Conservation (phyloP, 78 protist species). For the Dictyostelium brefeldianum region DNA sequence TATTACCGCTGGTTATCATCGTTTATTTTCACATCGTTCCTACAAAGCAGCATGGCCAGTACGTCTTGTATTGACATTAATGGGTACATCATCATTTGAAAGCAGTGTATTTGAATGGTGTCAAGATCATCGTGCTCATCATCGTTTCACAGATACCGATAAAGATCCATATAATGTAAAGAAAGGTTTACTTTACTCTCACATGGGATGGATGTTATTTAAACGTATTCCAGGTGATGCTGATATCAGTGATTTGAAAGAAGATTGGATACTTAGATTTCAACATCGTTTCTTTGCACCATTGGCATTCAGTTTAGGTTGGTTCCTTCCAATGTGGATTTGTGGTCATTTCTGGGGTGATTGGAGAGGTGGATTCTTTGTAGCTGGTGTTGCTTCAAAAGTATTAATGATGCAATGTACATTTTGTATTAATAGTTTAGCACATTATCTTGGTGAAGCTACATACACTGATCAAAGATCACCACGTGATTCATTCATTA, state of each 20-base stretch:
- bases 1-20: constrained; percentile 91
- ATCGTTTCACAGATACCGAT: constrained; percentile 92
- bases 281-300: constrained; percentile 88
- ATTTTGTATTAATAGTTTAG: constrained; percentile 92
- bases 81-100: constrained; percentile 88
- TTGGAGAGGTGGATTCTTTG: constrained; percentile 87
- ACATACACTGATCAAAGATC: constrained; percentile 81
- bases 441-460: constrained; percentile 91
- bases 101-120: constrained; percentile 88
- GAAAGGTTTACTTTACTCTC: constrained; percentile 88
- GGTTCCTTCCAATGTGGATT: constrained; percentile 80
- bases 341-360: constrained; percentile 86
- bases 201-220: constrained; percentile 93
- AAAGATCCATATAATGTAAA: constrained; percentile 90
- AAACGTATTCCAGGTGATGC: constrained; percentile 84
- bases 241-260: constrained; percentile 79
- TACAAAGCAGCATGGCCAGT: constrained; percentile 67
- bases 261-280: constrained; percentile 53
- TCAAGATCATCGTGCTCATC: constrained; percentile 93
- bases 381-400: constrained; percentile 77
- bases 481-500: constrained; percentile 82
- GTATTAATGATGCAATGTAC: constrained; percentile 92
- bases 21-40: constrained; percentile 84
- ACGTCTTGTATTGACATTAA: constrained; percentile 31
- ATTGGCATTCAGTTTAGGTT: constrained; percentile 54